Evolutionary conservation across 352 stramenopile genomes (phyloP), one percentile per base, ranked within the genome.

Genomic region (Phytophthora constricta): DNA sequence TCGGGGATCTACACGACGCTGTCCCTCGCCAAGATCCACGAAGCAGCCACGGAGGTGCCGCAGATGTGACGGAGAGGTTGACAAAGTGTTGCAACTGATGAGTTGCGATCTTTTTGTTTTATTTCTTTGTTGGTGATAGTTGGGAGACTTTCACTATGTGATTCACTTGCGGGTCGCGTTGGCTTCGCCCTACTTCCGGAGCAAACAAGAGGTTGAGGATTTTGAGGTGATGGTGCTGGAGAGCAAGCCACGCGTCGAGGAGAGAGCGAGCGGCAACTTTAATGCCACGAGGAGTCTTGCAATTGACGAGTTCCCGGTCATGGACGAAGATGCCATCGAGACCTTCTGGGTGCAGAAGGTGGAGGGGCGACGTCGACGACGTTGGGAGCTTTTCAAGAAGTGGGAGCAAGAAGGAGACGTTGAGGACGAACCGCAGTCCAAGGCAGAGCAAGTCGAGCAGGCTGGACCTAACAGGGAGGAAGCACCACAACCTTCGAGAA

Each of bases 271-370:
- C 4, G 52, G 42, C n/a, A 58, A 51, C 4, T 61, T 64, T 8
- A 85, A 89, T 51, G 56, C 55, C 19, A 65, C 68, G 7, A 72
- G 73, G 9, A 93, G 76, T 52, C 89, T 97, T 61, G 87, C 87
- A 19, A 95, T 97, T 49, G 82, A 95, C 45, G 76, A 86, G 52
- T 96, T 97, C 58, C 87, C 89, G 0, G 79, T 87, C n/a, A 96
- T 97, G 89, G 77, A 90, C 45, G 82, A 91, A 10, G 70, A 84
- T 41, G 86, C 85, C 25, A 90, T 93, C 31, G 86, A 97, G 49
- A 50, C 62, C 20, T 96, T 90, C 48, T 94, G 86, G 86, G 79
- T 92, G 59, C 42, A 75, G 17, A 92, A 89, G 82, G 82, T 93
- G 16, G 81, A 93, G 46, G 55, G 71, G 1, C 59, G 71, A 19